These are phyloP conservation scores for Stereocaulon alpinum DNA, from an alignment of 495 filamentous ascomycete genomes.

Conservation along the genomic window DNA sequence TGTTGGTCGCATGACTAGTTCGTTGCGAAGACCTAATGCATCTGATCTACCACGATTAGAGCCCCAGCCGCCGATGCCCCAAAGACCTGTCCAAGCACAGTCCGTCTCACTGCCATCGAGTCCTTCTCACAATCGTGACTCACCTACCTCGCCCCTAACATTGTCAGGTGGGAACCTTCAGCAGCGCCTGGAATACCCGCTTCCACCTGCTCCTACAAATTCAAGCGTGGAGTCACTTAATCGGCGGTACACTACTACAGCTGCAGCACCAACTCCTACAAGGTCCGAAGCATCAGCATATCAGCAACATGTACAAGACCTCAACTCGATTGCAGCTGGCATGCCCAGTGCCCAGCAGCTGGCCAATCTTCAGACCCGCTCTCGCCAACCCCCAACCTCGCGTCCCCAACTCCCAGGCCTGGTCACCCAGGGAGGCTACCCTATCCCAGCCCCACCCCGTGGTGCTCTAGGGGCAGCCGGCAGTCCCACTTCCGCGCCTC, in stretches of 20 bases:
- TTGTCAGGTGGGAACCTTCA: slow-evolving; percentile 22
- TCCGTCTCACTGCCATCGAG: slow-evolving; percentile 21
- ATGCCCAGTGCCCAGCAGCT: slow-evolving; percentile 25
- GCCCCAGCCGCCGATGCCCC: slow-evolving; percentile 9
- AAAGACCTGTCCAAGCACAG: slow-evolving; percentile 6
- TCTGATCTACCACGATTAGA: background rate
- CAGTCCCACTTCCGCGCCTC: slow-evolving; percentile 32
- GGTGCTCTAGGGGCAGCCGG: slow-evolving; percentile 26
- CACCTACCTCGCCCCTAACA: slow-evolving; percentile 17
- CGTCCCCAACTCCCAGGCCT: slow-evolving; percentile 12
- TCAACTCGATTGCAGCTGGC: slow-evolving; percentile 8
- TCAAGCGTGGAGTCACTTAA: slow-evolving; percentile 14
- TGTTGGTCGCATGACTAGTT: slow-evolving; percentile 14
- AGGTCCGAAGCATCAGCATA: slow-evolving; percentile 5
- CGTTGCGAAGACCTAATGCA: slow-evolving; percentile 14
- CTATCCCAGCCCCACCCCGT: slow-evolving; percentile 18
- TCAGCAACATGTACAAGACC: slow-evolving; percentile 1
- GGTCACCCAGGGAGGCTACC: slow-evolving; percentile 12
- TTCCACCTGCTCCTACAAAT: slow-evolving; percentile 17
- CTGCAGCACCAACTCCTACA: background rate
- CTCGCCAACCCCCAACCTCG: slow-evolving; percentile 15
- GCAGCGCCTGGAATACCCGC: slow-evolving; percentile 21
- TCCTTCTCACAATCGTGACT: slow-evolving; percentile 11
- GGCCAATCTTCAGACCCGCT: slow-evolving; percentile 22
- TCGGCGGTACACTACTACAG: background rate